Conservation (phyloP, 1,284 basidiomycete species). For the Apiotrichum domesticum region DNA sequence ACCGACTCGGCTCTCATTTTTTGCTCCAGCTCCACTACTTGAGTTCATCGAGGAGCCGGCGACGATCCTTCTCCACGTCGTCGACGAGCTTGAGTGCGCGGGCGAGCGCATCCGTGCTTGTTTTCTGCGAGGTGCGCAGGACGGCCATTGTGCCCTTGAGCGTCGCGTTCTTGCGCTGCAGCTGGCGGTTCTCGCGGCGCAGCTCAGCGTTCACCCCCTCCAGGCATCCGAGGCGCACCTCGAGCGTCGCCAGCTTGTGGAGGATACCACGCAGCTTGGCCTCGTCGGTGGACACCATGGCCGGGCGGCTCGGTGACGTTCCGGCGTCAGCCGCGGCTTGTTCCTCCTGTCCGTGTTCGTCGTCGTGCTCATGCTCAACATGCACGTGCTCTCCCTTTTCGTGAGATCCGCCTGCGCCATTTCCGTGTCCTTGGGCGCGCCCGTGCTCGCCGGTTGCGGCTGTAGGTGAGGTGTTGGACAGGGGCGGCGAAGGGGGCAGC, state of each 20-base stretch:
- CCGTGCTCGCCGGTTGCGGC: neutral
- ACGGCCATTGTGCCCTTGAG: neutral
- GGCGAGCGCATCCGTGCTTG: neutral
- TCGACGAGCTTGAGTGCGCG: neutral
- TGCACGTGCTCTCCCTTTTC: neutral
- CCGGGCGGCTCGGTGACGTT: too few species aligned
- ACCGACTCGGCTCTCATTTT: too few species aligned
- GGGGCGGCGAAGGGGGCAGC: slow-evolving; percentile 1
- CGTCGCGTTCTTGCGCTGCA: neutral
- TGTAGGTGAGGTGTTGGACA: neutral
- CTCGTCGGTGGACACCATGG: neutral
- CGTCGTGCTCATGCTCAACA: too few species aligned
- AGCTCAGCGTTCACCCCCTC: neutral
- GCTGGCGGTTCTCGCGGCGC: neutral
- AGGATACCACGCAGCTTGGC: neutral
- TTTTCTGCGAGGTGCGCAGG: neutral
- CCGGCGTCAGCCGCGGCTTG: neutral
- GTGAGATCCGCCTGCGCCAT: neutral
- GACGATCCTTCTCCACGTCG: neutral
- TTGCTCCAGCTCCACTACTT: neutral
- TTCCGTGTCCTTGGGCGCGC: neutral
- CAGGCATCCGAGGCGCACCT: neutral
- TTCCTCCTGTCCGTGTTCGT: too few species aligned
- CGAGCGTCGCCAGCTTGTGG: slow-evolving; percentile 1
- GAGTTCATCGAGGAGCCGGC: neutral